Base-by-base conservation (phyloP, 176 grass and related monocot species). In the Ensete ventricosum region DNA sequence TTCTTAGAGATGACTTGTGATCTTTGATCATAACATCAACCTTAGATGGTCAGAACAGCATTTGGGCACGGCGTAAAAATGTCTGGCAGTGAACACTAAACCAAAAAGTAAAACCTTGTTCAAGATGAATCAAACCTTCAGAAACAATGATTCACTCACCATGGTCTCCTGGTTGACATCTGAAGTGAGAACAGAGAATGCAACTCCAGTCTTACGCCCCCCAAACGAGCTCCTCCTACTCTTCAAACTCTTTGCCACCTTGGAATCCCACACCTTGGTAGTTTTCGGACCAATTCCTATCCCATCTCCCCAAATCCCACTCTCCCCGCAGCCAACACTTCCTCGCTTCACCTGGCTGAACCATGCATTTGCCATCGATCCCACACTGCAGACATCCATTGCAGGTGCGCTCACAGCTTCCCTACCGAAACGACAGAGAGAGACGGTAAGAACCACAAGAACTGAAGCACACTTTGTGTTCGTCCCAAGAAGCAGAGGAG, bases 91-190 rank as follows among this genome's bases (percentile, higher is more conserved):
- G 29, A 34, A 34, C 29, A 34, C 29, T 34, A 34, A 34, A 34
- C 29, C 29, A 34, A 43, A 43, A 43, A 5, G 34, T 43, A 43
- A 43, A 43, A 43, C 34, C 34, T 43, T 43, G 3, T 6, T 4
- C 34, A 43, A 5, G 34, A 43, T 43, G 34, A 43, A 43, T 43
- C 34, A 6, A 43, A 43, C 34, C 34, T 43, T 43, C 34, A 43
- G 67, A 43, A 17, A 24, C 14, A 16, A 73, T 54, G 3, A 3
- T 3, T 71, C 9, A 62, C 27, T 79, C 34, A 62, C 78, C 78
- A 63, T 12, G 8, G 78, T 73, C 48, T 73, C 67, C 55, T 80
- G 19, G 22, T 72, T 27, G 43, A 72, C 69, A 72, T 80, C 78
- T 2, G 78, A 72, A 63, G 55, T 80, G 54, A 80, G 78, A 52